Conservation (phyloP, 2,329 filamentous ascomycete species). For the Fusarium staphyleae region DNA sequence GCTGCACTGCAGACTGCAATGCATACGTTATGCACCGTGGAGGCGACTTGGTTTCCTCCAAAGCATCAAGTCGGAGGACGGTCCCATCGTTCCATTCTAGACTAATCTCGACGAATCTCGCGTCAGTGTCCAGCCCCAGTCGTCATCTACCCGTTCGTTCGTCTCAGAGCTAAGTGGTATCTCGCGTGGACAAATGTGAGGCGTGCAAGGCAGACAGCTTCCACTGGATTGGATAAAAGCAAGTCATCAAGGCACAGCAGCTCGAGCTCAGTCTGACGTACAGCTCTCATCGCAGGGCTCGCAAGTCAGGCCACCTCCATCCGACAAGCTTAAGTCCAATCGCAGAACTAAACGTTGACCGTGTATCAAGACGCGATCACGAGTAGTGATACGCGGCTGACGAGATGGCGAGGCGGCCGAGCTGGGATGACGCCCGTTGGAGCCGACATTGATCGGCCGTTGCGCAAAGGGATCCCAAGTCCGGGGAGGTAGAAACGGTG, state of each 20-base stretch:
- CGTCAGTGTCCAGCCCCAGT: conserved; percentile 19
- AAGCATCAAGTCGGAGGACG: conserved; percentile 19
- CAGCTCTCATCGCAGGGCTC: conserved; percentile 41
- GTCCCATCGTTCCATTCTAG: conserved; percentile 8
- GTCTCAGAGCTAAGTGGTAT: conserved; percentile 13
- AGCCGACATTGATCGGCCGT: conserved; percentile 27
- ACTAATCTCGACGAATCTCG: conserved; percentile 35
- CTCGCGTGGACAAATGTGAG: conserved; percentile 32
- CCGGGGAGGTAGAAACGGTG: conserved; percentile 19
- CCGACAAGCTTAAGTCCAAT: conserved; percentile 2
- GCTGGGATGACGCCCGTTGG: conserved; percentile 14
- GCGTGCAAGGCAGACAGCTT: conserved; percentile 21
- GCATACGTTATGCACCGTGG: conserved; percentile 22
- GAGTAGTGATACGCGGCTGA: conserved; percentile 15
- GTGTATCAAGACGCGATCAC: conserved; percentile 17
- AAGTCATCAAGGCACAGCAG: conserved; percentile 28
- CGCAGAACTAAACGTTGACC: conserved; percentile 2
- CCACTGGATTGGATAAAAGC: conserved; percentile 13
- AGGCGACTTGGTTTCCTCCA: conserved; percentile 23
- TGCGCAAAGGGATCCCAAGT: conserved; percentile 18
- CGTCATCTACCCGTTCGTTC: conserved; percentile 17
- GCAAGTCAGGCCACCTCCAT: conserved; percentile 40
- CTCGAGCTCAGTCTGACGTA: conserved; percentile 26
- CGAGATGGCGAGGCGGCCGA: conserved; percentile 20
- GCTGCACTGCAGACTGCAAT: conserved; percentile 29